These are phyloP conservation scores for Andrographis paniculata DNA, from an alignment of 305 asterid species.

Conservation along the genomic window DNA sequence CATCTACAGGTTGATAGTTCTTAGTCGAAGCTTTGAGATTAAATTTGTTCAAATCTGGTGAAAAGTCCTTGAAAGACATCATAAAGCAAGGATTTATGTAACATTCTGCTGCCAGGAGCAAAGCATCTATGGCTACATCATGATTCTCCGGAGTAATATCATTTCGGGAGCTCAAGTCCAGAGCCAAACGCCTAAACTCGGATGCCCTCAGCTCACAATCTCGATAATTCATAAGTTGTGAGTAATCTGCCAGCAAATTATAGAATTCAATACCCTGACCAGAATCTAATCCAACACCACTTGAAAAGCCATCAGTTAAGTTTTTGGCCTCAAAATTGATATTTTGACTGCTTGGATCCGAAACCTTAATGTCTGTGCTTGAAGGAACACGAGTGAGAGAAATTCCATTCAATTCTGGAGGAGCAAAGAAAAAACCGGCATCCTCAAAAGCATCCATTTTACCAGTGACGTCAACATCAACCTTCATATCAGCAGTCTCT, in stretches of 20 bases:
- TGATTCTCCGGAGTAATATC: slow-evolving; percentile 68
- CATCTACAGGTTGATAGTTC: slow-evolving; percentile 39
- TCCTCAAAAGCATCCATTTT: slow-evolving; percentile 68
- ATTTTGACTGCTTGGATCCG: slow-evolving; percentile 34
- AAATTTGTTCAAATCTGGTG: slow-evolving; percentile 31
- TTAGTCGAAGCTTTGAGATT: slow-evolving; percentile 25
- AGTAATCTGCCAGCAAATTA: slow-evolving; percentile 62
- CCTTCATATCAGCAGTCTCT: slow-evolving; percentile 55
- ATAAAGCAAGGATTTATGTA: slow-evolving; percentile 81
- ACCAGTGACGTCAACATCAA: slow-evolving; percentile 40
- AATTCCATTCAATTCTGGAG: slow-evolving; percentile 60
- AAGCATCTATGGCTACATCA: slow-evolving; percentile 74
- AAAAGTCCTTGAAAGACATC: slow-evolving; percentile 41
- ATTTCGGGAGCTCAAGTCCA: slow-evolving; percentile 63
- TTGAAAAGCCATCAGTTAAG: slow-evolving; percentile 27
- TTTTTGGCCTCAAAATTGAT: slow-evolving; percentile 26
- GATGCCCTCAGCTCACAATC: slow-evolving; percentile 91
- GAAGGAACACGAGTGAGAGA: slow-evolving; percentile 52
- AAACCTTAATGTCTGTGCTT: slow-evolving; percentile 32
- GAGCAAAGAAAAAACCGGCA: slow-evolving; percentile 79
- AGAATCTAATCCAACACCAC: slow-evolving; percentile 21
- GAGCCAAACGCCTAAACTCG: slow-evolving; percentile 83
- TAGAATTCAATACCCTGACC: slow-evolving; percentile 36
- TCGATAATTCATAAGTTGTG: slow-evolving; percentile 66
- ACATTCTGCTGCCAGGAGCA: slow-evolving; percentile 98